Evolutionary conservation across 2,329 filamentous ascomycete genomes (phyloP).

Genomic region (Aspergillus cejpii): DNA sequence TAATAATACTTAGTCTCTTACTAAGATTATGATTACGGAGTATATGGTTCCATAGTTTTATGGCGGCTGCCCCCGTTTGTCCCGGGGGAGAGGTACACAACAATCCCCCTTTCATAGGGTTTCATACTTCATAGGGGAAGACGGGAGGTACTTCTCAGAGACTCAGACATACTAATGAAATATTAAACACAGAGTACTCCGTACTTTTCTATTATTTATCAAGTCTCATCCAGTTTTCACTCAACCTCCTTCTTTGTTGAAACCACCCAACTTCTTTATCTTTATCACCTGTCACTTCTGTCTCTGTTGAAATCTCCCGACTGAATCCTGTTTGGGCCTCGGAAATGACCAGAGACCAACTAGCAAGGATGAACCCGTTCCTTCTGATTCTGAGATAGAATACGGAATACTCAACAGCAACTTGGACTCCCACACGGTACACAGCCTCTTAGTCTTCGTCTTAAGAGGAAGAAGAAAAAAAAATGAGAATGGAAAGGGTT

Average conservation of each 20-base stretch:
- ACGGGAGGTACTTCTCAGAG: too few species aligned
- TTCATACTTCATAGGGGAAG: too few species aligned
- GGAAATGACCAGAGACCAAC: background rate
- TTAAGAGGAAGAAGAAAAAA: slow-evolving; percentile 14
- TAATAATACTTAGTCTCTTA: slow-evolving; percentile 1
- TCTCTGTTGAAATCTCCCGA: background rate
- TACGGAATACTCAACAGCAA: background rate
- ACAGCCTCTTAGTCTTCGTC: too few species aligned
- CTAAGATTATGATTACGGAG: slow-evolving; percentile 7
- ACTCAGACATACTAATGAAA: slow-evolving; percentile 14
- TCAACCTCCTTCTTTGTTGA: background rate
- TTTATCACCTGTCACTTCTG: background rate
- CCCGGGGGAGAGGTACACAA: slow-evolving; percentile 31
- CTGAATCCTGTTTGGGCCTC: background rate
- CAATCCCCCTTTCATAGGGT: slow-evolving; percentile 25
- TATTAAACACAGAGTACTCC: slow-evolving; percentile 8
- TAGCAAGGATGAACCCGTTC: background rate
- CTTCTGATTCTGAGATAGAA: background rate
- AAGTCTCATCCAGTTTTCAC: background rate
- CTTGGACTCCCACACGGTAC: background rate
- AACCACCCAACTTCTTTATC: background rate
- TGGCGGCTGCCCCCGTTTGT: slow-evolving; percentile 31
- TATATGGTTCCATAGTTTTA: too few species aligned
- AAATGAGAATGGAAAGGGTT: slow-evolving; percentile 7
- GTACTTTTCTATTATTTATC: background rate